A percentile compares a stretch with the other conserved stretches of the same genome.
Evolutionary conservation across 192 early-diverging fungal genomes (phyloP).

Genomic region (Backusella liffmaniae): DNA sequence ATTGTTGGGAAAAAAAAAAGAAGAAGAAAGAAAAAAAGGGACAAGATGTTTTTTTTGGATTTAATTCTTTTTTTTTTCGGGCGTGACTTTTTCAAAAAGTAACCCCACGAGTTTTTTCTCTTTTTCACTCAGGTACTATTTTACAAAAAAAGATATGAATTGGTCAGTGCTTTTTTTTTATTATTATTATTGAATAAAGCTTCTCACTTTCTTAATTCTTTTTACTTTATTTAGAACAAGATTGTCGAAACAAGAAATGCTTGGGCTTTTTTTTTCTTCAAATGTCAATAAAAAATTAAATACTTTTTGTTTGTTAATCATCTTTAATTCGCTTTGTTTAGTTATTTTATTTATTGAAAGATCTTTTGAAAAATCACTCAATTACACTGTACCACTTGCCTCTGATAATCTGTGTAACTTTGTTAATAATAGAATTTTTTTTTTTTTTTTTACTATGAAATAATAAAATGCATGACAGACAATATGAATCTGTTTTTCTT

Average conservation of each 20-base stretch:
- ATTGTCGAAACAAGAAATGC: too few relatives aligned
- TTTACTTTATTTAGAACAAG: not conserved
- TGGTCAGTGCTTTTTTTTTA: too few relatives aligned
- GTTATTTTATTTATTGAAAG: not conserved
- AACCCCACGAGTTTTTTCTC: too few relatives aligned
- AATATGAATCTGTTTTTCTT: too few relatives aligned
- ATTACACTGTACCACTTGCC: not conserved
- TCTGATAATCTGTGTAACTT: not conserved
- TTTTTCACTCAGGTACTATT: too few relatives aligned
- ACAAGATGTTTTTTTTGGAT: too few relatives aligned
- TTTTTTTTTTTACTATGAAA: not conserved
- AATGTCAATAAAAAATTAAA: not conserved
- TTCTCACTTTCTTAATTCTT: not conserved
- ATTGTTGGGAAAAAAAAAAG: not conserved
- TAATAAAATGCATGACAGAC: not conserved
- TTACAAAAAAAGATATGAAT: too few relatives aligned
- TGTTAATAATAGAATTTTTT: not conserved
- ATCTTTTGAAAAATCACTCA: not conserved
- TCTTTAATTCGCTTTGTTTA: not conserved
- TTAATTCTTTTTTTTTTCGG: too few relatives aligned
- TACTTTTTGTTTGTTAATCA: not conserved
- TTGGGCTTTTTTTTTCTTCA: not conserved
- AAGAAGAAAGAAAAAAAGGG: not conserved
- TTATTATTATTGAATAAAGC: not conserved
- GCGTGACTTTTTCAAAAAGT: too few relatives aligned